A percentile compares a stretch with the other conserved stretches of the same genome.
phyloP scores from a whole-genome alignment of 2,329 filamentous ascomycete genomes.

The Fusarium oligoseptatum region DNA sequence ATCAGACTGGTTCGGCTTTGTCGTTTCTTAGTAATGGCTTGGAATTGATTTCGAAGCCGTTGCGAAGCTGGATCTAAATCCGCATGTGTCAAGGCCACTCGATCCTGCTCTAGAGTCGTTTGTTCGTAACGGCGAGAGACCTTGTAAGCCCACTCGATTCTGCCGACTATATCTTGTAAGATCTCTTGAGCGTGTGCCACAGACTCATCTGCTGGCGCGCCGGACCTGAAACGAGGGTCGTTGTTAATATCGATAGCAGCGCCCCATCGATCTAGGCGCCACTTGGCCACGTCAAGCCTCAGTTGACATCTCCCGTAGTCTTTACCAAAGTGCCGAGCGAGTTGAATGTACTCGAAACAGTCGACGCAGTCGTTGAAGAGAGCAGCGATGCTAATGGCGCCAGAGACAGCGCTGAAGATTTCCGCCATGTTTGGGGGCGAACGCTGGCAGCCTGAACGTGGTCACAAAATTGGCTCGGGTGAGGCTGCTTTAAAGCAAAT shows the following conservation, averaged over 20 bases:
- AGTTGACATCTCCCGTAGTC: slow-evolving; percentile 53
- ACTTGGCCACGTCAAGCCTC: slow-evolving; percentile 48
- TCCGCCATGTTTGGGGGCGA: slow-evolving; percentile 1
- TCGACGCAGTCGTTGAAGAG: slow-evolving; percentile 55
- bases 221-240: slow-evolving; percentile 38
- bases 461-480: fast-evolving
- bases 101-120: background rate
- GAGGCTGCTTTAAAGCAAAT: background rate
- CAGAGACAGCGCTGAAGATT: slow-evolving; percentile 40
- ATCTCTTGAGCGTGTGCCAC: fast-evolving
- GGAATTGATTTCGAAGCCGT: background rate
- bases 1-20: background rate
- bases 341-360: slow-evolving; percentile 57
- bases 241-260: slow-evolving; percentile 49
- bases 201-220: background rate
- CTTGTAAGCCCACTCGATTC: background rate
- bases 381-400: slow-evolving; percentile 51
- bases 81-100: background rate
- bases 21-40: background rate
- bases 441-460: background rate
- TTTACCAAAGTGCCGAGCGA: slow-evolving; percentile 50
- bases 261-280: slow-evolving; percentile 53
- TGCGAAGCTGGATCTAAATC: background rate
- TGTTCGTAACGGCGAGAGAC: background rate
- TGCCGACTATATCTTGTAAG: background rate